Conservation (phyloP, 441 rosid genomes). For the Euphorbia celastroides region DNA sequence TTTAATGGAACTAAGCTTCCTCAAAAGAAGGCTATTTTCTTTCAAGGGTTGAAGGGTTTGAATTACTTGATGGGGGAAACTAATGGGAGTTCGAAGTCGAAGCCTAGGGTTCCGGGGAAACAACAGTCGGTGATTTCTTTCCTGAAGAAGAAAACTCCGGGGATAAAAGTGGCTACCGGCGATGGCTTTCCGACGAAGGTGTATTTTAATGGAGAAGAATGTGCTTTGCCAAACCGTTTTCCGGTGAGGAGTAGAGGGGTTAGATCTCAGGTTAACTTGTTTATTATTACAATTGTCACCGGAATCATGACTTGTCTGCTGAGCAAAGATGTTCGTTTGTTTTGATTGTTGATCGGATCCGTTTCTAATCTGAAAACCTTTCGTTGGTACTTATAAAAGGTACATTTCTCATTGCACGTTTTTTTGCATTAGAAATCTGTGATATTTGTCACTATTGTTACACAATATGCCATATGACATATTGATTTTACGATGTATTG, state of each 20-base stretch:
- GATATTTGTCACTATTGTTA: too few relatives aligned
- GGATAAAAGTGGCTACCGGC: constrained; percentile 56
- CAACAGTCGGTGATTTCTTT: constrained; percentile 92
- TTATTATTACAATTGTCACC: constrained; percentile 19
- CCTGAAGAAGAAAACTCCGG: constrained; percentile 68
- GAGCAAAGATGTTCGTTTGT: too few relatives aligned
- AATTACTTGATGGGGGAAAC: constrained; percentile 68
- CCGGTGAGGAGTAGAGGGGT: constrained; percentile 49
- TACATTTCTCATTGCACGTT: too few relatives aligned
- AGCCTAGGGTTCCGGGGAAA: constrained; percentile 75
- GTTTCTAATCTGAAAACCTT: too few relatives aligned
- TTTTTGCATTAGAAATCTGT: too few relatives aligned
- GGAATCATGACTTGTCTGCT: constrained; percentile 25
- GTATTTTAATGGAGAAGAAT: constrained; percentile 92
- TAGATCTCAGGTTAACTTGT: constrained; percentile 19
- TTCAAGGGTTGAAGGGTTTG: constrained; percentile 80
- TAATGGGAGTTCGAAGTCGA: constrained; percentile 39
- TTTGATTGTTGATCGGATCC: too few relatives aligned
- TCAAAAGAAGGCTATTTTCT: constrained; percentile 48
- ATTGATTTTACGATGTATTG: too few relatives aligned
- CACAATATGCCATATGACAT: too few relatives aligned
- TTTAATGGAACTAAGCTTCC: constrained; percentile 56
- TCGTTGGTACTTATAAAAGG: too few relatives aligned
- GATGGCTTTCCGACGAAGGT: constrained; percentile 91
- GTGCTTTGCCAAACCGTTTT: constrained; percentile 57